These are phyloP conservation scores for Wallacemonas sp. DNA, from an alignment of 208 protist species.

Conservation along the genomic window DNA sequence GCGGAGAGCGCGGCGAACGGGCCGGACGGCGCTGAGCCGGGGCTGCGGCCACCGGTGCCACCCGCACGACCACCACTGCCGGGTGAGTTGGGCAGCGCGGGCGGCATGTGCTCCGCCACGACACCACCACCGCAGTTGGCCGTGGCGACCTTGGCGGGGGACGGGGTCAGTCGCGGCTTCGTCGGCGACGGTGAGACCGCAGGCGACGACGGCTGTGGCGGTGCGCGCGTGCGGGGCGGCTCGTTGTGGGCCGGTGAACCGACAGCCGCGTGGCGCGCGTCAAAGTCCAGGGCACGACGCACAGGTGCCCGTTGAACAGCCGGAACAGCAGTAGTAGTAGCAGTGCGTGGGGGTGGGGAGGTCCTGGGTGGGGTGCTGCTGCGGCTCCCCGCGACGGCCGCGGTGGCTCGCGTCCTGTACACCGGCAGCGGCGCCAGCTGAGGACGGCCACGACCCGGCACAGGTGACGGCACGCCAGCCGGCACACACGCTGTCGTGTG, in stretches of 20 bases:
- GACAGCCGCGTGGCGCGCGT: background rate
- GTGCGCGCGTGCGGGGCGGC: background rate
- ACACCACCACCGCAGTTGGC: constrained; percentile 1
- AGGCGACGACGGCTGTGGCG: background rate
- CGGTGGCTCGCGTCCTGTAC: too few relatives aligned
- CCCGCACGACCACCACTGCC: too few relatives aligned
- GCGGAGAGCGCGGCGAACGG: background rate
- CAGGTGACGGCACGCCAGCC: background rate
- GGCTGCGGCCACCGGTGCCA: background rate
- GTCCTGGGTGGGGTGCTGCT: too few relatives aligned
- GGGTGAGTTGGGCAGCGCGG: background rate
- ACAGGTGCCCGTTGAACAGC: background rate
- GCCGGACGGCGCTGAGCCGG: background rate
- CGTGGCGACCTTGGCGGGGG: background rate
- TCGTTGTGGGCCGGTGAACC: background rate
- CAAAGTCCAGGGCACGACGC: constrained; percentile 4
- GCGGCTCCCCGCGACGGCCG: background rate
- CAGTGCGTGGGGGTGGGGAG: too few relatives aligned
- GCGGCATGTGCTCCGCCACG: constrained; percentile 10
- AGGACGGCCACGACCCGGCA: background rate
- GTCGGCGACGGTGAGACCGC: background rate
- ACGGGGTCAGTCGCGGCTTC: background rate
- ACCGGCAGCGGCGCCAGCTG: constrained; percentile 2
- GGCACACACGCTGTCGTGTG: background rate
- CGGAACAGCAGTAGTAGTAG: too few relatives aligned